Evolutionary conservation across 352 stramenopile species (phyloP).

Genomic region (Phytophthora syringae): DNA sequence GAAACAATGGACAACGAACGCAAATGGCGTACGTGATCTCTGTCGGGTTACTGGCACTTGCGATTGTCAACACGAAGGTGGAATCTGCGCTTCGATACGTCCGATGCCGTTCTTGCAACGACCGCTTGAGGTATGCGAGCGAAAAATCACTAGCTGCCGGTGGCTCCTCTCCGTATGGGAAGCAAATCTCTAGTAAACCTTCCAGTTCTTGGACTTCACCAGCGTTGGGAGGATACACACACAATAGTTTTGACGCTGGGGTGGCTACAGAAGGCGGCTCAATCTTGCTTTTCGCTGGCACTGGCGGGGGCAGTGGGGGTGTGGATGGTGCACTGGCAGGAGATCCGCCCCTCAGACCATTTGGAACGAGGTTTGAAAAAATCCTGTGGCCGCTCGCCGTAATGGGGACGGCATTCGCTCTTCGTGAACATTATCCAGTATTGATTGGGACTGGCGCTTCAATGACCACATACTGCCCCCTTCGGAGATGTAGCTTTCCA

Average conservation of each 20-base stretch:
- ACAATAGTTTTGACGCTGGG: conserved; percentile 57
- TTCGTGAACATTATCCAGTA: conserved; percentile 42
- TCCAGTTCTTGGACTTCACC: conserved; percentile 64
- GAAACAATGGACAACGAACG: conserved; percentile 66
- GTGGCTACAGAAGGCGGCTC: background rate
- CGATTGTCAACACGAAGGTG: conserved; percentile 79
- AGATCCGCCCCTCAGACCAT: conserved; percentile 28
- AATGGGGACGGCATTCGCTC: conserved; percentile 29
- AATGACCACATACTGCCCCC: conserved; percentile 30
- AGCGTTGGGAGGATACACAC: conserved; percentile 49
- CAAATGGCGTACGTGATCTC: conserved; percentile 79
- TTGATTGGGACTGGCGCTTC: conserved; percentile 31
- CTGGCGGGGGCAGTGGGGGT: conserved; percentile 17
- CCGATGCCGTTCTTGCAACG: conserved; percentile 71
- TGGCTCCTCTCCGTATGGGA: conserved; percentile 65
- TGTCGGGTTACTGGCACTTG: conserved; percentile 51
- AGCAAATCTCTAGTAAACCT: conserved; percentile 77
- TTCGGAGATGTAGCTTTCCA: conserved; percentile 34
- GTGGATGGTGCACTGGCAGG: conserved; percentile 29
- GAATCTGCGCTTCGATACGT: conserved; percentile 69
- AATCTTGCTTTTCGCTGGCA: conserved; percentile 10
- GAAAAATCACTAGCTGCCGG: conserved; percentile 61
- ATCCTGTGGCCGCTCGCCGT: conserved; percentile 32
- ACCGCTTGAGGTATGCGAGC: conserved; percentile 54
- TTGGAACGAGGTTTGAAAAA: conserved; percentile 47